A percentile compares a stretch with the other conserved stretches of the same genome.
These are phyloP conservation scores for Pisolithus microcarpus DNA, from an alignment of 768 basidiomycete species.

Conservation along the genomic window DNA sequence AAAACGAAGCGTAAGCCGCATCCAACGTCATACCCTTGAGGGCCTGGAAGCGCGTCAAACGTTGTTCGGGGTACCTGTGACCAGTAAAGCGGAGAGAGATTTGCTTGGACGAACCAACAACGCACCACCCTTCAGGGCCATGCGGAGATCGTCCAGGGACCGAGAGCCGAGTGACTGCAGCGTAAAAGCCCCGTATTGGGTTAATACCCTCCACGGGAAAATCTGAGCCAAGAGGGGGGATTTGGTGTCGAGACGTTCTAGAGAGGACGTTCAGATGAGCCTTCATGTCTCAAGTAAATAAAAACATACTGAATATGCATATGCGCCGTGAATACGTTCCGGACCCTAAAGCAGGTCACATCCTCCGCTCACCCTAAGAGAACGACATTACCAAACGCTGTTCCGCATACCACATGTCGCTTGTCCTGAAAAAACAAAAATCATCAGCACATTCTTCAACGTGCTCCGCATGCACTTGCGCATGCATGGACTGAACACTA, in stretches of 20 bases:
- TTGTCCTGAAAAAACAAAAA: constrained; percentile 36
- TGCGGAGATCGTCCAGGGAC: constrained; percentile 73
- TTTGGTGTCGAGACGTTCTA: too few species aligned
- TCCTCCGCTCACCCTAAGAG: neutral
- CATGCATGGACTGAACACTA: constrained; percentile 91
- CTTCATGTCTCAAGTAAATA: too few species aligned
- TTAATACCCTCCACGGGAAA: constrained; percentile 92
- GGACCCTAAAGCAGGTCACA: constrained; percentile 47
- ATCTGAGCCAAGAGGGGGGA: constrained; percentile 88
- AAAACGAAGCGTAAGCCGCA: constrained; percentile 82
- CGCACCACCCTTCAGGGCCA: constrained; percentile 76
- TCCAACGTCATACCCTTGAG: constrained; percentile 88
- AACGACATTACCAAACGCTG: constrained; percentile 49
- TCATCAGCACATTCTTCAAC: neutral
- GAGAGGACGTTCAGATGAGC: too few species aligned
- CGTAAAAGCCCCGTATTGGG: constrained; percentile 85
- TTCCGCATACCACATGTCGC: constrained; percentile 92
- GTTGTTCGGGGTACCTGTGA: constrained; percentile 69
- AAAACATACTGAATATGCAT: constrained; percentile 72
- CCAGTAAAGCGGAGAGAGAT: too few species aligned
- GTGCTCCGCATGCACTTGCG: constrained; percentile 38
- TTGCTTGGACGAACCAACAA: neutral
- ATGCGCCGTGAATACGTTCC: constrained; percentile 78
- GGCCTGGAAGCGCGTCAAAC: constrained; percentile 74
- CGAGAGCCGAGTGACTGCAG: constrained; percentile 70